A percentile compares a stretch with the other conserved stretches of the same genome.
phyloP scores from a whole-genome alignment of 2,329 filamentous ascomycete species.

The Septoria petroselini region DNA sequence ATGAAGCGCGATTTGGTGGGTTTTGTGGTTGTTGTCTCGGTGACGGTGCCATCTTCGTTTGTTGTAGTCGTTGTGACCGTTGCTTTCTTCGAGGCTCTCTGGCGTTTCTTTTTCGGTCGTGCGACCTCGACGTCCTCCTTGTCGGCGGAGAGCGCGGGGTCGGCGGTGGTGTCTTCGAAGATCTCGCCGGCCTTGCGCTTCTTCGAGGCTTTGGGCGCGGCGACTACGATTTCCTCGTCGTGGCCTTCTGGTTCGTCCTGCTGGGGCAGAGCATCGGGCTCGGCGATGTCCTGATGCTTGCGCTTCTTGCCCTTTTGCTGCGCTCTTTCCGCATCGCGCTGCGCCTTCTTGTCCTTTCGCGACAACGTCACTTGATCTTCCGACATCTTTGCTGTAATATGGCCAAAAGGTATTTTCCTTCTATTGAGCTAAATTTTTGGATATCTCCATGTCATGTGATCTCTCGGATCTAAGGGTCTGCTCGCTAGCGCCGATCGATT shows the following conservation, averaged over 20 bases:
- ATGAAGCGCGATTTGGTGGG: constrained; percentile 62
- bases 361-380: constrained; percentile 28
- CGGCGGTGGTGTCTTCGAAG: constrained; percentile 11
- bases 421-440: no score
- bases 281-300: constrained; percentile 31
- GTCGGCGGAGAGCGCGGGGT: constrained; percentile 8
- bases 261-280: constrained; percentile 21
- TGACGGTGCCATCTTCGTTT: constrained; percentile 4
- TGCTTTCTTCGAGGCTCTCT: constrained; percentile 1
- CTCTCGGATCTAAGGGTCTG: not conserved
- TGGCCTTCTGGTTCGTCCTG: constrained; percentile 23
- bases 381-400: constrained; percentile 61
- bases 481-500: not conserved
- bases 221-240: constrained; percentile 23
- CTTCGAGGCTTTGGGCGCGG: constrained; percentile 11
- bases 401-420: constrained; percentile 48
- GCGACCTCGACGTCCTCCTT: constrained; percentile 26
- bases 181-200: constrained; percentile 16
- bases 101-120: constrained; percentile 26
- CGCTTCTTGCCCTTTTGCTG: constrained; percentile 38
- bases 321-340: constrained; percentile 36
- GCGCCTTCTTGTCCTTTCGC: constrained; percentile 39
- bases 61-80: constrained; percentile 1
- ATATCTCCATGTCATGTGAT: constrained; percentile 1
- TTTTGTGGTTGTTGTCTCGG: not conserved